A percentile compares a stretch with the other conserved stretches of the same genome.
Evolutionary conservation across 495 filamentous ascomycete genomes (phyloP).

Genomic region (Trichoderma orchidacearum): DNA sequence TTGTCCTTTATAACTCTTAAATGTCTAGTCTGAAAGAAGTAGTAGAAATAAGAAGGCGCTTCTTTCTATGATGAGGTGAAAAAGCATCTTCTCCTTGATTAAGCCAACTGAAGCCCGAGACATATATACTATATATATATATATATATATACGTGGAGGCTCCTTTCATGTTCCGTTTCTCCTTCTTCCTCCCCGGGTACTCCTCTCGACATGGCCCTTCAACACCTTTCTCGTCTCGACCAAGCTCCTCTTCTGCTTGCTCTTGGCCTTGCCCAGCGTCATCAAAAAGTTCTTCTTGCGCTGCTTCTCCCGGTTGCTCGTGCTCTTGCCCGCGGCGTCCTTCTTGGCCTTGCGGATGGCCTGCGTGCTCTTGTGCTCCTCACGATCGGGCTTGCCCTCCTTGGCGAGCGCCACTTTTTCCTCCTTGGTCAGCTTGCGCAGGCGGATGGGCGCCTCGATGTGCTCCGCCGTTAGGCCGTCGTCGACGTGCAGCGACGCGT

Average conservation of each 20-base stretch:
- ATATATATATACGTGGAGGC: too few relatives aligned
- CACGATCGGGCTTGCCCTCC: conserved; percentile 57
- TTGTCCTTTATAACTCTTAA: too few relatives aligned
- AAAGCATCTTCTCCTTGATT: too few relatives aligned
- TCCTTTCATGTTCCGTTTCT: too few relatives aligned
- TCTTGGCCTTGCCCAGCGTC: conserved; percentile 88
- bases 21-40: too few relatives aligned
- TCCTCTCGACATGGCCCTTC: conserved; percentile 67
- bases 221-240: conserved; percentile 65
- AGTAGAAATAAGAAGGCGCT: too few relatives aligned
- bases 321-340: conserved; percentile 76
- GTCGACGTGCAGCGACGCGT: conserved; percentile 45
- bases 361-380: conserved; percentile 68
- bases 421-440: conserved; percentile 62
- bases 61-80: too few relatives aligned
- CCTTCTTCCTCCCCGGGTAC: conserved; percentile 72
- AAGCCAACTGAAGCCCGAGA: neutral
- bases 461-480: conserved; percentile 75
- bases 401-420: conserved; percentile 67
- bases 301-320: conserved; percentile 95
- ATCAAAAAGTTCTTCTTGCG: conserved; percentile 96
- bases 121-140: too few relatives aligned
- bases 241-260: conserved; percentile 85
- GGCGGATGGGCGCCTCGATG: conserved; percentile 63
- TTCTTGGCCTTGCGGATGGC: conserved; percentile 74